Conservation (phyloP, 345 rosid genomes). For the Eucalyptus cloeziana region DNA sequence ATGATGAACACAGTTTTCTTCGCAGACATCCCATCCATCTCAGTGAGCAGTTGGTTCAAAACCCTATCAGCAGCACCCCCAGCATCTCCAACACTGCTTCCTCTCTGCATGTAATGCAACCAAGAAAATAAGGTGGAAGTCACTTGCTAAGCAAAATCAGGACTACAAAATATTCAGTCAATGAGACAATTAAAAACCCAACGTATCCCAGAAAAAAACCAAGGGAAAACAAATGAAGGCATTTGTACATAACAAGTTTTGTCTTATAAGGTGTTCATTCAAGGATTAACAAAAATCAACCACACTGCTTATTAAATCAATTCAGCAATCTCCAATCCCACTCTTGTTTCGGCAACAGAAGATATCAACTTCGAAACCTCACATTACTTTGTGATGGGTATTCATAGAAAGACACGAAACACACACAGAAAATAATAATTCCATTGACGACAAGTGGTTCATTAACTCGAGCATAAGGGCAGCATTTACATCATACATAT, state of each 20-base stretch:
- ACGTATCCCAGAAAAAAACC: neutral
- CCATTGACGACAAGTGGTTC: neutral
- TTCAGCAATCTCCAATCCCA: neutral
- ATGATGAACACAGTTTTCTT: constrained; percentile 94
- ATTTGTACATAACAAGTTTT: neutral
- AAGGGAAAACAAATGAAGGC: neutral
- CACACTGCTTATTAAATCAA: neutral
- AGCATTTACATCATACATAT: neutral
- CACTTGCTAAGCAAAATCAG: neutral
- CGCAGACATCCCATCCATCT: constrained; percentile 98
- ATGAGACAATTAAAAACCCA: neutral
- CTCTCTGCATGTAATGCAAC: constrained; percentile 42
- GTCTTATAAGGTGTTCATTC: neutral
- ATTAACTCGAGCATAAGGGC: neutral
- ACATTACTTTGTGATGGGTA: neutral
- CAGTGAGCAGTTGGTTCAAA: constrained; percentile 87
- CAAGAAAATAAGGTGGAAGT: neutral
- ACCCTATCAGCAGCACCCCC: constrained; percentile 99
- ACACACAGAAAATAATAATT: neutral
- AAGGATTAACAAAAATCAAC: neutral
- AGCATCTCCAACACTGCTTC: constrained; percentile 86
- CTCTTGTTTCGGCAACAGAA: neutral
- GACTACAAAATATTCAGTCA: neutral
- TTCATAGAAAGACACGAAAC: neutral
- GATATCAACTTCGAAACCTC: neutral